Evolutionary conservation across 164 flowering plant species (phyloP), one percentile per base, ranked within the genome.

Genomic region (Macadamia tetraphylla): DNA sequence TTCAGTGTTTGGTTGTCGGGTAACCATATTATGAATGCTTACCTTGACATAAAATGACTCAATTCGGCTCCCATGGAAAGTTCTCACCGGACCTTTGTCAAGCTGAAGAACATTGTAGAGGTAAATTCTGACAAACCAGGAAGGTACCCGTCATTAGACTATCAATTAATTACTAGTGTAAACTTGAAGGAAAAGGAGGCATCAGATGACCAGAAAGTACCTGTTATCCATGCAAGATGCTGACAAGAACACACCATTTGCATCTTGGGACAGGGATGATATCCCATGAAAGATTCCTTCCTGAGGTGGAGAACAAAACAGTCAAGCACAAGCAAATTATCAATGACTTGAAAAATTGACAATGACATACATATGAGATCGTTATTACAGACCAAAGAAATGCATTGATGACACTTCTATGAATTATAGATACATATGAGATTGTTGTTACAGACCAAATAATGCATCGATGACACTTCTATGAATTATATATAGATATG

Each of bases 211-310:
- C 5, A 35, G 13, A 43, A 60, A 13, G 29, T 82, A 92, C 98
- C 92, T 92, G 66, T 85, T 83, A 74, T 95, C 94, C 91, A 85
- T 92, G 87, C 98, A 92, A 51, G 97, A 90, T 62, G 98, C 98
- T 57, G 96, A 80, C 67, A 95, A 78, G 78, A 81, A 87, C n/a
- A 86, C 80, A 42, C 98, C 98, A 74, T 74, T 86, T 58, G 74
- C 71, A 85, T 90, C 99, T 78, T 92, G 99, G 59, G 97, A 88
- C 74, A 92, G 74, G 75, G 90, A 83, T 72, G 92, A 81, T 80
- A 90, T 84, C 51, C 99, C 99, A 77, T 92, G 94, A 30, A 67
- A 57, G 68, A 88, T 72, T 70, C 72, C 82, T 71, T 78, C 90
- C 99, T 94, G 88, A 52, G 71, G 66, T 40, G 10, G 75, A 57